Evolutionary conservation across 495 filamentous ascomycete species (phyloP), one percentile per base, ranked within the genome.

Genomic region (Lasiosphaeria hispida): DNA sequence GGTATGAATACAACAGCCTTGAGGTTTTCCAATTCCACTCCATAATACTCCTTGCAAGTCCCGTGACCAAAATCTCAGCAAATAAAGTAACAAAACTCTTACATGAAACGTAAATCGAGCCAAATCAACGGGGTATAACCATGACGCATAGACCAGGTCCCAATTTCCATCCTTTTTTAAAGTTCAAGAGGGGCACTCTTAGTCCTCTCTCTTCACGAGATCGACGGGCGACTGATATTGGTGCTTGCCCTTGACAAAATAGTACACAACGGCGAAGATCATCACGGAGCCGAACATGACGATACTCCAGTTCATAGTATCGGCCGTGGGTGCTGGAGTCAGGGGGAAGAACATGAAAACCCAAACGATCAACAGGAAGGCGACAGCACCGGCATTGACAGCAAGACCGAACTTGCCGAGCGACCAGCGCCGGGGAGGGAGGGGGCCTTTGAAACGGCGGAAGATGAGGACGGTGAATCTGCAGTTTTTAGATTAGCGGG

Each of bases 251-350:
- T 58, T 35, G 6, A 61, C 15, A 0, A 59, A 18, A 54, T 73
- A 73, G 39, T 66, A 62, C 0, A 59, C 57, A 9, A 65, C 49
- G 7, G 57, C 59, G 13, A 68, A 55, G 0, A 73, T 13, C 44
- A 79, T 72, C 7, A 76, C 69, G 0, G 51, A 66, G 7, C 55
- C 67, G 44, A 76, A 81, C 7, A 81, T 76, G 4, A 80, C 69
- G 19, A 77, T 68, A 53, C 70, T 79, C 71, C 77, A 81, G 53
- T 83, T 81, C 68, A 81, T 78, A 1, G 57, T 72, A 7, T 71
- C 67, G 0, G 66, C 49, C 9, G 74, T 77, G 0, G 75, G 65
- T 1, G 71, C 62, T 1, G 63, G 40, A 18, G 66, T 51, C 42
- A 65, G 54, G 10, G 78, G 72, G 75, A 76, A 82, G 59, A 80